A percentile compares a stretch with the other conserved stretches of the same genome.
Evolutionary conservation across 805 yeast species (phyloP).

Genomic region (Wickerhamiella vanderwaltii): DNA sequence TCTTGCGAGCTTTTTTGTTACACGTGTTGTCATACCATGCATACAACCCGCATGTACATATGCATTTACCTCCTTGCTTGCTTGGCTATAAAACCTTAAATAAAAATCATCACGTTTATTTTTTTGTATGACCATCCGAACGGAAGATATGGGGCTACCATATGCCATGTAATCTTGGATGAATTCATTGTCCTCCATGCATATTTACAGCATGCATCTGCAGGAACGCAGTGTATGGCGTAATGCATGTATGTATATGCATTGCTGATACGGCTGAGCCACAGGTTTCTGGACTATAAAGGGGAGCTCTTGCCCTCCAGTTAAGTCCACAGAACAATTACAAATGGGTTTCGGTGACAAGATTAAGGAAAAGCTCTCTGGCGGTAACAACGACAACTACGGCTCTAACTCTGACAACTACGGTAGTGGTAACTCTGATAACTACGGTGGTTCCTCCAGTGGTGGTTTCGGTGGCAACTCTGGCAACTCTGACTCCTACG

Average conservation of each 20-base stretch:
- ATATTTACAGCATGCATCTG: background rate
- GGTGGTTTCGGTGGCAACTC: background rate
- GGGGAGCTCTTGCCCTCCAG: background rate
- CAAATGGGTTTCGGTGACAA: conserved; percentile 11
- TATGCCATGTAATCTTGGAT: too few species aligned
- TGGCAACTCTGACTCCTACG: conserved; percentile 2
- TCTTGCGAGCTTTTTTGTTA: background rate
- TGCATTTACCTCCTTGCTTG: conserved; percentile 3
- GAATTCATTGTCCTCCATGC: too few species aligned
- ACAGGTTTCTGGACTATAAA: background rate
- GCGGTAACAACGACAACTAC: conserved; percentile 9
- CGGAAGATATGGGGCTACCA: too few species aligned
- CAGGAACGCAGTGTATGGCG: conserved; percentile 1
- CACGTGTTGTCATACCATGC: conserved; percentile 8
- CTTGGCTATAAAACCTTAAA: too few species aligned
- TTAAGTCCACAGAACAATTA: background rate
- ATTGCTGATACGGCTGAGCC: background rate
- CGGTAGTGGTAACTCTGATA: background rate
- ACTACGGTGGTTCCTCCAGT: conserved; percentile 2
- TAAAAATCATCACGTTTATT: too few species aligned
- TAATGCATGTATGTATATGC: background rate
- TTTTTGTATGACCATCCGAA: too few species aligned
- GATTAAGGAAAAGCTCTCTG: conserved; percentile 8
- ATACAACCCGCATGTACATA: conserved; percentile 1
- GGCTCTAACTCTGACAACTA: background rate